Percentiles rank a stretch among this genome's conserved stretches.
Evolutionary conservation across 176 grass and related monocot genomes (phyloP).

Genomic region (Aegilops speltoides): DNA sequence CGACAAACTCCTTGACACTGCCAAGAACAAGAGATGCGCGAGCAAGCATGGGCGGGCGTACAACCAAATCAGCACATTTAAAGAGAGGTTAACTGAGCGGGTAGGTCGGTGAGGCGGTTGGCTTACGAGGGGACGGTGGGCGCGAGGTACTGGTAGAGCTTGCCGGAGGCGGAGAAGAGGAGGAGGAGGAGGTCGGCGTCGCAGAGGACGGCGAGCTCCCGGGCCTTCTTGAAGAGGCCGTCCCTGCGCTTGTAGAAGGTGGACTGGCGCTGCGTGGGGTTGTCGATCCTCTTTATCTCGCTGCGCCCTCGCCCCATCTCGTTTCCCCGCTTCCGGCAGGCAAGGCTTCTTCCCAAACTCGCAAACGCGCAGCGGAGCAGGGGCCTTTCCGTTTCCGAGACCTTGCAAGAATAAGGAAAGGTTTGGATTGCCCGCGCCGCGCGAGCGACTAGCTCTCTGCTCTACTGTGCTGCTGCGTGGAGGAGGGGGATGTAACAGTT

Average conservation of each 20-base stretch:
- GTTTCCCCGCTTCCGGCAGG: not conserved
- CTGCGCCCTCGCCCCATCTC: constrained; percentile 84
- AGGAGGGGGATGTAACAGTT: constrained; percentile 31
- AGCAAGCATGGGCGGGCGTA: not conserved
- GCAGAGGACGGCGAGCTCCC: constrained; percentile 92
- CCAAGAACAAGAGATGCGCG: not conserved
- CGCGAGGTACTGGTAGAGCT: constrained; percentile 91
- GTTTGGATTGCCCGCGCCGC: not conserved
- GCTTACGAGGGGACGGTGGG: constrained; percentile 74
- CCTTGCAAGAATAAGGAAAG: constrained; percentile 64
- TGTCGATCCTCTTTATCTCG: constrained; percentile 99
- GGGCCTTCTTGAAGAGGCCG: constrained; percentile 97
- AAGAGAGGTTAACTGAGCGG: not conserved
- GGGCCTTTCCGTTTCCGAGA: not conserved
- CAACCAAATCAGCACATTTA: not conserved
- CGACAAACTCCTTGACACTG: constrained; percentile 69
- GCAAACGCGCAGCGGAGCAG: constrained; percentile 25
- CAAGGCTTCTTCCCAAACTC: constrained; percentile 13
- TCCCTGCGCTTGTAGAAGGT: constrained; percentile 99
- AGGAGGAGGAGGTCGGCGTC: constrained; percentile 98
- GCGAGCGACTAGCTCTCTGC: not conserved
- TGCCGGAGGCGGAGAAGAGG: constrained; percentile 97
- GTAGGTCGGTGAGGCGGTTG: not conserved
- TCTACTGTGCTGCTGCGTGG: not conserved
- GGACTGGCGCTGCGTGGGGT: constrained; percentile 90